Evolutionary conservation across 805 yeast genomes (phyloP), one percentile per base, ranked within the genome.

Genomic region (Zygosaccharomyces siamensis): DNA sequence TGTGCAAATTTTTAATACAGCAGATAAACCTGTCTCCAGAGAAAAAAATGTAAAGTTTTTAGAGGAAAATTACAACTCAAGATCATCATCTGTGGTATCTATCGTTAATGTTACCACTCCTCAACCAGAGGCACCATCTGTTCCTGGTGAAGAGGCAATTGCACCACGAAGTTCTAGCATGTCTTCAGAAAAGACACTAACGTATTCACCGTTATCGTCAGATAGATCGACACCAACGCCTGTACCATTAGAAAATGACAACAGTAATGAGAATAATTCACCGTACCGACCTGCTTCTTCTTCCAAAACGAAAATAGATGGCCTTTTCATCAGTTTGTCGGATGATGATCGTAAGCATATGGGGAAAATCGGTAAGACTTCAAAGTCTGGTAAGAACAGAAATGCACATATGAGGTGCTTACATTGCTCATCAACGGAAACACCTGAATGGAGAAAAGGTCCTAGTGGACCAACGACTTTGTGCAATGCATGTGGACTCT

Each of bases 401-500:
- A 52, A 52, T 36, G 39, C 50, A 6, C 51, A 52, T 26, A 47
- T 49, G 53, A 49, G 50, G 28, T 58, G 59, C 35, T 42, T 53
- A 31, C 60, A 56, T 36, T 58, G 61, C 42, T 44, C 46, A 23
- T 56, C 57, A 8, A 48, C 52, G 24, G 56, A 56, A 32, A 58
- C 95, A 0, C 93, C 93, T 0, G 93, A 86, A 64, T 86, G 95
- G 95, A 70, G 95, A 47, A 75, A 84, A 40, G 93, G 93, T 0
- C 93, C 95, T 1, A 77, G 77, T 46, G 95, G 93, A 2, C 79
- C 80, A 11, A 71, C 89, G 35, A 83, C 89, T 0, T 67, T 86
- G 44, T 86, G 95, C 67, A 87, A 86, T 63, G 93, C 93, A 0
- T 86, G 95, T 64, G 95, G 95, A 0, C 67, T 86, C 36, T 83